Base-by-base conservation (phyloP, 768 basidiomycete species). In the Phlebiopsis flavidoalba region DNA sequence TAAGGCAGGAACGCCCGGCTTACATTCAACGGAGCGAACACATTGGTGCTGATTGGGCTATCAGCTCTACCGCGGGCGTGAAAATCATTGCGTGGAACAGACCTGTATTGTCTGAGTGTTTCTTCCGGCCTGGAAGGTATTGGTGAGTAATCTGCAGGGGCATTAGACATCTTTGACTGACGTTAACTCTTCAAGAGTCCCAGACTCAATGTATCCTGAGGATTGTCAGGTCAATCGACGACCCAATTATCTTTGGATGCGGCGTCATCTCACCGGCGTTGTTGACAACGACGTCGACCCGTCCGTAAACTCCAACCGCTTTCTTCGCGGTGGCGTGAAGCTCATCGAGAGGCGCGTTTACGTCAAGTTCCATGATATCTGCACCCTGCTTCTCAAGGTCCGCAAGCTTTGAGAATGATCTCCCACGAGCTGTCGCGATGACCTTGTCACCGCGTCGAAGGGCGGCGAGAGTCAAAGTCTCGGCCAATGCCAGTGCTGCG, bases 1-100 rank as follows among this genome's bases (percentile, higher is more conserved):
- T 77, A 77, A 0, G 81, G 80, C 8, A 82, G 71, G 67, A 81
- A 76, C 0, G 80, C 80, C 19, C 78, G 69, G 7, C 74, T 66
- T n/a, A 80, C 75, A 59, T 79, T 78, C 6, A 80, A 60, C 0
- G 71, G 74, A 5, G 79, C 79, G 65, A 81, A 79, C 0, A 81
- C 73, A 63, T 80, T 80, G 0, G 76, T 77, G 57, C 70, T 69
- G 52, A 36, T 21, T 57, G 49, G 37, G 2, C 36, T 14, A 26
- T 54, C 15, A n/a, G 37, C 26, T 31, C 26, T 31, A 31, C 26
- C 6, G 6, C 26, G 26, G 26, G 3, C 26, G 26, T 31, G 15
- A 2, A 15, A 46, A 8, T 15, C 15, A 46, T 15, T 3, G 2
- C n/a, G 26, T 43, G 35, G 45, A 17, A 60, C 65, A 36, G n/a